These are phyloP conservation scores for Pyrrhoderma lamaoense DNA, from an alignment of 1,284 basidiomycete species.

Conservation along the genomic window DNA sequence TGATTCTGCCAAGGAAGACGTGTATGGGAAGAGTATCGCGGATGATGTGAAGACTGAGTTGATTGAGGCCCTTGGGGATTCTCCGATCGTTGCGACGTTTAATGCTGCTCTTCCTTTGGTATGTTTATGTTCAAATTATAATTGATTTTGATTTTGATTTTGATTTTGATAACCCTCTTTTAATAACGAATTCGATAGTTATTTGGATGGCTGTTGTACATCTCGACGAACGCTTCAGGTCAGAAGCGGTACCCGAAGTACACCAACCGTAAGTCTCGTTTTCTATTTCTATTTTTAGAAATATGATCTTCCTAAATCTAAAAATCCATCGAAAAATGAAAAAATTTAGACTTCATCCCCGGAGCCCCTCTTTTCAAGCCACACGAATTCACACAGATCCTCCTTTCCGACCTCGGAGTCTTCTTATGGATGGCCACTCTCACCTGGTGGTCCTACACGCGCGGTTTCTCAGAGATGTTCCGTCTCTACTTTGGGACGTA, in stretches of 20 bases:
- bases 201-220: constrained; percentile 84
- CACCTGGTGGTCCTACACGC: constrained; percentile 49
- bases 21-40: constrained; percentile 61
- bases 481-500: constrained; percentile 85
- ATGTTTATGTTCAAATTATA: constrained; percentile 4
- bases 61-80: constrained; percentile 87
- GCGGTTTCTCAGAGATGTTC: constrained; percentile 73
- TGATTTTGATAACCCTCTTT: neutral
- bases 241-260: constrained; percentile 78
- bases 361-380: constrained; percentile 78
- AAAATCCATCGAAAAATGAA: too few relatives aligned
- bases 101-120: constrained; percentile 68
- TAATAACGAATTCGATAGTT: constrained; percentile 39
- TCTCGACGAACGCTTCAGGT: constrained; percentile 82
- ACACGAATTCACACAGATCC: constrained; percentile 72
- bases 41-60: constrained; percentile 73
- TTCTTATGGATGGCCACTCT: constrained; percentile 65
- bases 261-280: constrained; percentile 69
- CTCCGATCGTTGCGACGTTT: constrained; percentile 74
- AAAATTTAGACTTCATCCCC: constrained; percentile 70
- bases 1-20: constrained; percentile 61
- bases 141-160: neutral
- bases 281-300: neutral
- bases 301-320: neutral
- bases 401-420: constrained; percentile 85